Evolutionary conservation across 768 basidiomycete species (phyloP), one percentile per base, ranked within the genome.

Genomic region (Termitomyces sp.): DNA sequence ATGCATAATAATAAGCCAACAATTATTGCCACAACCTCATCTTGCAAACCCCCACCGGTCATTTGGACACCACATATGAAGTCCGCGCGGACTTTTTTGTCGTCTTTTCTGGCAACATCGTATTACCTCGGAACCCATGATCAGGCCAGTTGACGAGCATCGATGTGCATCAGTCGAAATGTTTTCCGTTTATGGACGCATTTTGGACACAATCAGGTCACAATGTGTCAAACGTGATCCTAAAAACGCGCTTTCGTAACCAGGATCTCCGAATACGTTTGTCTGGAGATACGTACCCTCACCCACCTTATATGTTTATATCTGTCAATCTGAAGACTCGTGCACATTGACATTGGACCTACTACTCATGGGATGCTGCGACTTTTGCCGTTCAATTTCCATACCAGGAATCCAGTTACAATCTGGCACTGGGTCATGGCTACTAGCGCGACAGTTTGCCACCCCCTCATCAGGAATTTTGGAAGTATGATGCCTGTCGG

Each of bases 71-170:
- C 22, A 20, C 12, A 53, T 32, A 35, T 36, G 39, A 27, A 29
- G 35, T 33, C 41, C 39, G 50, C 50, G 53, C 54, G 54, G 52
- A 56, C 48, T 53, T 53, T 5, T 40, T 43, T 15, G n/a, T n/a
- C n/a, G n/a, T n/a, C n/a, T n/a, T n/a, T n/a, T n/a, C n/a, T 25
- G 11, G 12, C n/a, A 7, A 31, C 13, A 29, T 39, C 36, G 18
- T 50, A n/a, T 46, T 53, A 53, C 55, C 55, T 60, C 54, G 58
- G 58, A 47, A 55, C 45, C 41, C 42, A 52, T 44, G 51, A 50
- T 59, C 52, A 39, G 35, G 18, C 23, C 39, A 38, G 15, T 27
- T 20, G 2, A 16, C 18, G n/a, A 38, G 33, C 38, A 39, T 15
- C 38, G 7, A 2, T 12, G 11, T 23, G 13, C 50, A 54, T 48